Evolutionary conservation across 495 filamentous ascomycete species (phyloP).

Genomic region (Penicillium dipodomyicola): DNA sequence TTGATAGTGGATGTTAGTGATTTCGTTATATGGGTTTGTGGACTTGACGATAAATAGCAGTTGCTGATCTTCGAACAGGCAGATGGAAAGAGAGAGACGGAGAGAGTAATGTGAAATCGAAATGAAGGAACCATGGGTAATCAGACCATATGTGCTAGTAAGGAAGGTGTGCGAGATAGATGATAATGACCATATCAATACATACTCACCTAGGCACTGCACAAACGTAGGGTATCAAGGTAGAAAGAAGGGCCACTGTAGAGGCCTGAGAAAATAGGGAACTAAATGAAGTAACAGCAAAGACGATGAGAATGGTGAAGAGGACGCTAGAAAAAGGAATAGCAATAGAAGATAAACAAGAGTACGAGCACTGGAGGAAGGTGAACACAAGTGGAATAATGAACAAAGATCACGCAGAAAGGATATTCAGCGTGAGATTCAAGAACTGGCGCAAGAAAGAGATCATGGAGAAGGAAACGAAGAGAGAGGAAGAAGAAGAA

Average conservation of each 20-base stretch:
- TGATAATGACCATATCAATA: too few relatives aligned
- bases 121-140: background rate
- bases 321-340: background rate
- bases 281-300: background rate
- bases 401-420: background rate
- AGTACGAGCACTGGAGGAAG: background rate
- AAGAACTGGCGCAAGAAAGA: background rate
- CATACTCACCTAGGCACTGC: background rate
- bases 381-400: background rate
- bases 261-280: background rate
- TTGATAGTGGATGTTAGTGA: background rate
- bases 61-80: background rate
- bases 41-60: background rate
- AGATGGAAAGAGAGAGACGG: background rate
- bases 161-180: background rate
- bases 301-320: background rate
- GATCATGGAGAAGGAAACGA: background rate
- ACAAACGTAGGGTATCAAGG: background rate
- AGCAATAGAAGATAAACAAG: background rate
- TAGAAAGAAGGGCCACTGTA: background rate
- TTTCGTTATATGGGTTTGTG: background rate
- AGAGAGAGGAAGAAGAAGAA: slow-evolving; percentile 7
- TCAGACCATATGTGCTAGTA: background rate
- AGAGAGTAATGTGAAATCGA: background rate
- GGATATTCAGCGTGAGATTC: background rate